A percentile compares a stretch with the other conserved stretches of the same genome.
These are phyloP conservation scores for Aphanomyces astaci DNA, from an alignment of 352 stramenopile species.

Conservation along the genomic window DNA sequence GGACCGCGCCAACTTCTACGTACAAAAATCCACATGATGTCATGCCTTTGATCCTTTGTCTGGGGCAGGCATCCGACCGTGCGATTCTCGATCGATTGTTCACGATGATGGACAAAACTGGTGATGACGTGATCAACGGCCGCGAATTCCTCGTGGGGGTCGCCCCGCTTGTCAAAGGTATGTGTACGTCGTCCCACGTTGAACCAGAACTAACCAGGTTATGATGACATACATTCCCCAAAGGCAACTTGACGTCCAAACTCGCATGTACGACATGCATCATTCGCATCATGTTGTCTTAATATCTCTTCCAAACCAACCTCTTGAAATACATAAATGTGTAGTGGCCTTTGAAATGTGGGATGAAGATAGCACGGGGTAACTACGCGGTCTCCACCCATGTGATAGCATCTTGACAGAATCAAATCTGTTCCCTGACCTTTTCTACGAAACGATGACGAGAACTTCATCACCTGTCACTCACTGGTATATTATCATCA, in stretches of 20 bases:
- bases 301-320: no score
- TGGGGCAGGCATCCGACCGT: constrained; percentile 32
- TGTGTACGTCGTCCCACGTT: not conserved
- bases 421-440: no score
- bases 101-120: constrained; percentile 49
- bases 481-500: no score
- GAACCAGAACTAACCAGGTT: no score
- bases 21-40: not conserved
- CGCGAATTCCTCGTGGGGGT: constrained; percentile 41
- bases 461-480: no score
- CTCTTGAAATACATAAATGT: constrained; percentile 20
- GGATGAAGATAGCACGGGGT: constrained; percentile 23
- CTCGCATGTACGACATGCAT: constrained; percentile 31
- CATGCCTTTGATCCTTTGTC: not conserved
- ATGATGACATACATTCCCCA: no score
- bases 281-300: not conserved
- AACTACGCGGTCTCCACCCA: no score
- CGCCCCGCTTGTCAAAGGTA: constrained; percentile 35
- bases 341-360: constrained; percentile 25
- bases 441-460: no score
- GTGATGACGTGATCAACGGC: constrained; percentile 39
- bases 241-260: constrained; percentile 33
- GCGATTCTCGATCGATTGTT: constrained; percentile 51
- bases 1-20: constrained; percentile 36
- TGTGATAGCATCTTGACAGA: no score